Conservation (phyloP, 1,284 basidiomycete species). For the Ustilago cynodontis region DNA sequence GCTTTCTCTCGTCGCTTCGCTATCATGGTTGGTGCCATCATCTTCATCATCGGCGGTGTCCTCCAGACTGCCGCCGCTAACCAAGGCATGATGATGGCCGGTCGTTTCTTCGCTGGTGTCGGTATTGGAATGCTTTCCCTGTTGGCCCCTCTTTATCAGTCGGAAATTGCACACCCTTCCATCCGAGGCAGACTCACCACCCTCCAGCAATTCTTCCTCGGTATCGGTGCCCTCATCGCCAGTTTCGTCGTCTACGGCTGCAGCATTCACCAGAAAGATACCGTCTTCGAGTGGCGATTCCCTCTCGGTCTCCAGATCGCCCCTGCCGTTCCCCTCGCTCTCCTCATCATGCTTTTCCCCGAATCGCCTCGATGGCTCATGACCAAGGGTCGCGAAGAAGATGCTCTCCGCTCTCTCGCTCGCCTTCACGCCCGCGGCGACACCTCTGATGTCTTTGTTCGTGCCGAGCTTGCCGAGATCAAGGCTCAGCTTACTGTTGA, state of each 20-base stretch:
- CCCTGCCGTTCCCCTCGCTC: conserved; percentile 75
- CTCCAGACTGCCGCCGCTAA: conserved; percentile 73
- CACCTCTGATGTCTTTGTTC: conserved; percentile 72
- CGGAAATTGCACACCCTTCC: conserved; percentile 77
- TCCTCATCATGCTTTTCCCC: conserved; percentile 74
- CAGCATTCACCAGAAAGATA: conserved; percentile 63
- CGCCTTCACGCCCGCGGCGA: conserved; percentile 75
- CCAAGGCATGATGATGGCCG: conserved; percentile 76
- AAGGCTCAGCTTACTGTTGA: conserved; percentile 68
- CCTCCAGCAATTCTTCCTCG: conserved; percentile 75
- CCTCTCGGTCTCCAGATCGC: conserved; percentile 72
- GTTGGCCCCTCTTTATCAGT: conserved; percentile 76
- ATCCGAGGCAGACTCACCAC: conserved; percentile 77
- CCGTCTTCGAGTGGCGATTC: conserved; percentile 73
- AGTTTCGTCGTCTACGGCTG: conserved; percentile 72
- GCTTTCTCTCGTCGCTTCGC: conserved; percentile 67
- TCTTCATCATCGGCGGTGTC: conserved; percentile 75
- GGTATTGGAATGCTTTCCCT: conserved; percentile 75
- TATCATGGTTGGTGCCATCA: conserved; percentile 70
- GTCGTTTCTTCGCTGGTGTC: conserved; percentile 75
- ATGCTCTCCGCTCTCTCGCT: conserved; percentile 72
- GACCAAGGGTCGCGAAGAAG: conserved; percentile 74
- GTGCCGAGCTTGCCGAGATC: conserved; percentile 71
- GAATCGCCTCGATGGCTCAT: conserved; percentile 76
- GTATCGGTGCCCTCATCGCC: conserved; percentile 72